Base-by-base conservation (phyloP, 257 asterid genomes). In the Rhazya stricta region DNA sequence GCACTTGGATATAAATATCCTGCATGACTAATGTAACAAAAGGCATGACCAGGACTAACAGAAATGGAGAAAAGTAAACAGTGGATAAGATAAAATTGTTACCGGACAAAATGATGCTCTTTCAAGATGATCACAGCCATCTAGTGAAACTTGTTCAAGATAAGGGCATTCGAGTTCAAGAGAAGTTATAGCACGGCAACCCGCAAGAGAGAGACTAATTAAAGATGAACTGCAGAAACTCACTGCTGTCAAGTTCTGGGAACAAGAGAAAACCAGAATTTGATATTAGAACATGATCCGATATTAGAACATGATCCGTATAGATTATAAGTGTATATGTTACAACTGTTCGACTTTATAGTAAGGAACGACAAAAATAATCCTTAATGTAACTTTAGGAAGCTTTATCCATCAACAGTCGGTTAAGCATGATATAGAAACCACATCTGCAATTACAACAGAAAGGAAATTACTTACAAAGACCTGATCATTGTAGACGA, bases 111-210 rank as follows among this genome's bases (percentile, higher is more conserved):
- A 88, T 54, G 96, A 89, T 71, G 98, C 99, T 71, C 76, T 81
- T 86, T 92, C 96, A 77, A 95, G 99, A 86, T 91, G 99, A 82
- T 95, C 99, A 58, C 99, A 95, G 72, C 96, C 98, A 86, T 91
- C 98, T 63, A 95, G 84, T 18, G 99, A 88, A 53, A 92, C 91
- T 79, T 88, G 81, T 85, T 95, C 96, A 5, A 95, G 99, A 79
- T 69, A 82, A 68, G 96, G 92, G 83, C 99, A 95, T 77, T 45
- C 82, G 72, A 95, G 91, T 76, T 88, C 93, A 74, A 95, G 96
- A 83, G 87, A 83, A 69, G 96, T 87, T 80, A 95, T 67, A 80
- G 89, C 96, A 82, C 96, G 98, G 76, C 98, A 95, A 85, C 96
- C 98, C 75, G 92, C 90, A 80, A 95, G 98, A 71, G 99, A 95